Percentiles rank a stretch among this genome's conserved stretches.
Conservation (phyloP, 2,329 filamentous ascomycete genomes). For the Botrytis deweyae region DNA sequence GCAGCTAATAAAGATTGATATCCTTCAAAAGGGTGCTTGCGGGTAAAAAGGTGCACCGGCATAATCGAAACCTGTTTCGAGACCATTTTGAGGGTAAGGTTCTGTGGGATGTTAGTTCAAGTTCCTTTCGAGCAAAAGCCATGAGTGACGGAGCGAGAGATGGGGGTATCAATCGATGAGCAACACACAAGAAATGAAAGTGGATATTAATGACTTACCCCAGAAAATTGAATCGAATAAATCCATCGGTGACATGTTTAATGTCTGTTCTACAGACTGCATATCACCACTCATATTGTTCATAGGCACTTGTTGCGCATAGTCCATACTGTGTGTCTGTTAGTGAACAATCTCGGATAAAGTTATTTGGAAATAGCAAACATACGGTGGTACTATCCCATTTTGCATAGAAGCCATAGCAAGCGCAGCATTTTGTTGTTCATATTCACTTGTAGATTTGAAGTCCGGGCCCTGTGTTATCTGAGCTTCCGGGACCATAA, state of each 20-base stretch:
- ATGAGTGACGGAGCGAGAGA: no score
- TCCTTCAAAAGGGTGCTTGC: constrained; percentile 1
- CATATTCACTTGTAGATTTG: constrained; percentile 33
- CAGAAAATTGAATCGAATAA: constrained; percentile 68
- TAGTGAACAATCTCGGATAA: neutral
- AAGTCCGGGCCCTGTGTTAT: constrained; percentile 8
- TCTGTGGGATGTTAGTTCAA: constrained; percentile 4
- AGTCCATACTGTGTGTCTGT: constrained; percentile 39
- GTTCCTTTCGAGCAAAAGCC: neutral
- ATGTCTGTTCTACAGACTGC: constrained; percentile 51
- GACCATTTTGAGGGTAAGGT: constrained; percentile 17
- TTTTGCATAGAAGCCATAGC: constrained; percentile 67
- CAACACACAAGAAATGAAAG: neutral
- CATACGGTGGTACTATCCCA: constrained; percentile 43
- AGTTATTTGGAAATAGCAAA: neutral
- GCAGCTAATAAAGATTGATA: neutral
- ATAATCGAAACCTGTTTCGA: constrained; percentile 20
- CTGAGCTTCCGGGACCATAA: constrained; percentile 22
- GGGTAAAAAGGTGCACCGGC: constrained; percentile 15
- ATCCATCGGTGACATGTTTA: constrained; percentile 66
- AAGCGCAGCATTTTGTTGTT: constrained; percentile 57
- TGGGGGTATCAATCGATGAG: neutral
- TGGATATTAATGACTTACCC: constrained; percentile 49
- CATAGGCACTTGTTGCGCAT: constrained; percentile 39
- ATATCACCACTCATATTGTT: constrained; percentile 44